Evolutionary conservation across 2,329 filamentous ascomycete genomes (phyloP).

Genomic region (Arthrobotrys megalospora): DNA sequence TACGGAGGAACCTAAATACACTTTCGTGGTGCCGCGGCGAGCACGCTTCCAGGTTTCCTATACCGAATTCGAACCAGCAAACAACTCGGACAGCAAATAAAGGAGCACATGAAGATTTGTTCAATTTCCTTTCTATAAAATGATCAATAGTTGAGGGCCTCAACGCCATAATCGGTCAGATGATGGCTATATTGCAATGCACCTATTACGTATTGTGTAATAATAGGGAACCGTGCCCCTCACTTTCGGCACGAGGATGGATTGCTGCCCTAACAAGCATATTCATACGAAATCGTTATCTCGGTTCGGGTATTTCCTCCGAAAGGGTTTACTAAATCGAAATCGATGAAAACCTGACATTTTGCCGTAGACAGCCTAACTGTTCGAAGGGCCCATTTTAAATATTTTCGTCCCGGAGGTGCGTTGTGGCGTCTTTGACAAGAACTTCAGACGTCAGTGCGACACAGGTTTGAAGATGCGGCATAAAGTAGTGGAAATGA

Average conservation of each 20-base stretch:
- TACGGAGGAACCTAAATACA: neutral
- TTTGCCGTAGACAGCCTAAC: constrained; percentile 8
- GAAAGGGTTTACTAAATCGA: constrained; percentile 29
- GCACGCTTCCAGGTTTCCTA: constrained; percentile 4
- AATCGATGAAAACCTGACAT: neutral
- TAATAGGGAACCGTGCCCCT: constrained; percentile 19
- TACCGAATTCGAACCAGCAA: neutral
- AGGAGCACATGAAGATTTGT: neutral
- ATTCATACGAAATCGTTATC: constrained; percentile 20
- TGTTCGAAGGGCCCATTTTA: constrained; percentile 1
- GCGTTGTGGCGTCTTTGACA: constrained; percentile 31
- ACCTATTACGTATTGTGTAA: neutral
- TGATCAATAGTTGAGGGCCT: constrained; percentile 23
- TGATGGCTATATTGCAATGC: constrained; percentile 3
- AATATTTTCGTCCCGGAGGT: neutral
- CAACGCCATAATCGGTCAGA: constrained; percentile 9
- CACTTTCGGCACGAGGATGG: neutral
- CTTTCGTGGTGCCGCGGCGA: constrained; percentile 10
- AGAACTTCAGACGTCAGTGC: constrained; percentile 26
- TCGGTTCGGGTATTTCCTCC: constrained; percentile 40
- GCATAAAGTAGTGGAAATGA: constrained; percentile 40
- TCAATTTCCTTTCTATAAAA: constrained; percentile 10
- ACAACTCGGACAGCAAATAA: neutral
- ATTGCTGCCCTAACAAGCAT: constrained; percentile 13
- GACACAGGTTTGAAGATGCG: constrained; percentile 12